Evolutionary conservation across 257 asterid species (phyloP).

Genomic region (Paulownia fortunei): DNA sequence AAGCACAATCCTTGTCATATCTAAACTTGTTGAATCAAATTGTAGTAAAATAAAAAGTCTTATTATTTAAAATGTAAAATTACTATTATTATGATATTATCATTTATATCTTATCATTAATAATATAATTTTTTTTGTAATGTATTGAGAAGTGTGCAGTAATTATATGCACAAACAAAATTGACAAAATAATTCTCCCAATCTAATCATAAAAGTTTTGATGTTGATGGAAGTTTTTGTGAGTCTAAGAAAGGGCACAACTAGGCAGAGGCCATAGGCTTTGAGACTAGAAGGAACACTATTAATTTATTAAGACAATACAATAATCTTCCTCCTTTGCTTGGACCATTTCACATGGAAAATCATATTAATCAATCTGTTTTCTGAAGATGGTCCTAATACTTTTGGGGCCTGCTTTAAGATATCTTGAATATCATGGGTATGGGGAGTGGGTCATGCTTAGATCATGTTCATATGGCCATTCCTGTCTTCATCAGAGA

Average conservation of each 20-base stretch:
- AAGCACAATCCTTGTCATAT: too few species aligned
- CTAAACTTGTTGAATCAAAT: too few species aligned
- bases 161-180: not conserved
- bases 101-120: not conserved
- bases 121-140: not conserved
- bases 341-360: constrained; percentile 40
- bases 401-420: not conserved
- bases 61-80: too few species aligned
- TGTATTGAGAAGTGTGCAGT: not conserved
- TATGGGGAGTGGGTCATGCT: constrained; percentile 49
- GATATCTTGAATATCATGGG: constrained; percentile 22
- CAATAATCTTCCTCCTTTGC: not conserved
- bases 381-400: constrained; percentile 29
- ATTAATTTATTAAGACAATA: not conserved
- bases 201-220: not conserved
- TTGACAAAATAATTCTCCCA: not conserved
- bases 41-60: too few species aligned
- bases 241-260: not conserved
- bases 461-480: constrained; percentile 37
- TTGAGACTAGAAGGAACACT: not conserved
- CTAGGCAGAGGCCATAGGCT: not conserved
- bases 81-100: not conserved
- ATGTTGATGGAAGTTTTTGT: not conserved
- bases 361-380: constrained; percentile 16
- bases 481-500: constrained; percentile 32